Base-by-base conservation (phyloP, 345 rosid species). In the Reutealis trisperma region DNA sequence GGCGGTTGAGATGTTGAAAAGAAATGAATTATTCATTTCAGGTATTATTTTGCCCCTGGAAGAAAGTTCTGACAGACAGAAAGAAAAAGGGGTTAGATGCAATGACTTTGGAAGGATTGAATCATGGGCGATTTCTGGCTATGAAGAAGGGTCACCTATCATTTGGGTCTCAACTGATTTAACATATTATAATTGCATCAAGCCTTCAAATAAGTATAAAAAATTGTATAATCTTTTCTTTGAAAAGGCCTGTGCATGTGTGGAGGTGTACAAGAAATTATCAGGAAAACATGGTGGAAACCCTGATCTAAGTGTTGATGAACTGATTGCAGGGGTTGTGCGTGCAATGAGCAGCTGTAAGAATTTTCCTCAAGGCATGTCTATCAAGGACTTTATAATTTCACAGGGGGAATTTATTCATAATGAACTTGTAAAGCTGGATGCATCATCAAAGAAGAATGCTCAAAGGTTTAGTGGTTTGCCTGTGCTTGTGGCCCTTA, bases 381-480 rank as follows among this genome's bases (percentile, higher is more conserved):
- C 83, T 0, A 79, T 90, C 62, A 83, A 73, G 54, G 88, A 92
- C 16, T 92, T 92, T 58, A 74, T 90, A n/a, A 37, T 89, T 65
- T 73, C 83, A n/a, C 94, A 90, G 47, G 97, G 94, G 4, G 89
- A 90, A n/a, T 92, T 92, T 65, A 86, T 92, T 47, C 86, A 87
- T 67, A 82, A 89, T 16, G 93, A 92, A 75, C 89, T 92, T 25
- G 71, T 80, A 57, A 91, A 93, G 68, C 84, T 92, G 84, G 97
- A 92, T 24, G 88, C 85, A 62, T 85, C 92, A 2, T 82, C 88
- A 1, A 88, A 81, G 75, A 79, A 79, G 44, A 86, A 76, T 77
- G 91, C 84, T 10, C 72, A 74, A 18, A 70, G 63, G 42, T 90
- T 85, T 72, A 69, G 67, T 0, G 93, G 84, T 49, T 75, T 89